Evolutionary conservation across 129 eudicot genomes (phyloP).

Genomic region (Flaveria bidentis): DNA sequence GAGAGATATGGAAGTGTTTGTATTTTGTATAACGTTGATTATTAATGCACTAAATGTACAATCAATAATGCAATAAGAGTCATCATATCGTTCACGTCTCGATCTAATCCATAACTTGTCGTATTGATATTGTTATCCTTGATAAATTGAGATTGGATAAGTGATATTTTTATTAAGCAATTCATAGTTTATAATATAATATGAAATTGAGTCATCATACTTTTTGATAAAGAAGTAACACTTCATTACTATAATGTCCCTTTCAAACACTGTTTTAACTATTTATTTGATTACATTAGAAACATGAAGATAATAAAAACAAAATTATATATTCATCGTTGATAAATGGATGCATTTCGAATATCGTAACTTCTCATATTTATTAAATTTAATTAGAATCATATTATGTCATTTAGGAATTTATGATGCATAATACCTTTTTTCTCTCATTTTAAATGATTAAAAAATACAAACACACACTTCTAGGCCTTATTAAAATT

Average conservation of each 20-base stretch:
- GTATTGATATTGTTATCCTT: conserved; percentile 15
- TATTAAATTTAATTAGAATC: too few relatives aligned
- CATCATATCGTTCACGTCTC: not conserved
- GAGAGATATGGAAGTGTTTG: conserved; percentile 6
- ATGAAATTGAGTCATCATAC: not conserved
- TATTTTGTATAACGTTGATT: conserved; percentile 17
- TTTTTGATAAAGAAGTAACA: too few relatives aligned
- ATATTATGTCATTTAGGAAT: not conserved
- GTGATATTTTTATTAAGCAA: not conserved
- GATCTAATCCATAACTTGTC: conserved; percentile 13
- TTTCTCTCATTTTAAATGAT: too few relatives aligned
- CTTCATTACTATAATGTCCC: too few relatives aligned
- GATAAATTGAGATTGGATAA: not conserved
- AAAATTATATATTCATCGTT: not conserved
- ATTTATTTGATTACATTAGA: not conserved
- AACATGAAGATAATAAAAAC: not conserved
- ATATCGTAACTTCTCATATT: not conserved
- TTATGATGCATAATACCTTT: not conserved
- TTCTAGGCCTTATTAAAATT: not conserved
- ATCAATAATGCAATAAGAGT: conserved; percentile 25
- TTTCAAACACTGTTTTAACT: not conserved
- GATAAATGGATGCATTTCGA: not conserved
- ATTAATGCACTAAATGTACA: conserved; percentile 10
- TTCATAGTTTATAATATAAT: not conserved
- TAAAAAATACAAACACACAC: not conserved